Evolutionary conservation across 352 stramenopile species (phyloP), one percentile per base, ranked within the genome.

Genomic region (Pythium rishiriense): DNA sequence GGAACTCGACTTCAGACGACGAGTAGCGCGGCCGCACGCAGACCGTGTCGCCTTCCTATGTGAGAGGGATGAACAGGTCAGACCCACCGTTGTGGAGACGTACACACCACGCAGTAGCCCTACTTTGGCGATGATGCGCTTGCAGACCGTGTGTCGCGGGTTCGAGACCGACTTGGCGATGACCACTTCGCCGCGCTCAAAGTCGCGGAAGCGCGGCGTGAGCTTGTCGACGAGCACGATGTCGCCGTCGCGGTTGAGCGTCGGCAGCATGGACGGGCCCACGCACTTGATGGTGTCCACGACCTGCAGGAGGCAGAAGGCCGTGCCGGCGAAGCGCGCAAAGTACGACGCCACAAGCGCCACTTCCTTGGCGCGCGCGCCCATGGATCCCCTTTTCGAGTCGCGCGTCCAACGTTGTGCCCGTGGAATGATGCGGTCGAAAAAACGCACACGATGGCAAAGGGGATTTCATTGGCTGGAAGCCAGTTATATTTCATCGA

Each of bases 151-250:
- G 68, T 96, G 74, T 3, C 75, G 66, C 12, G 87, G 81, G 58
- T 97, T 94, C 35, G 84, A 93, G 17, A 94, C 74, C 5, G 89
- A 97, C 62, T 88, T 91, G 54, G 86, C 79, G 59, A 97, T 96
- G 26, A 97, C 87, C 19, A 97, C 80, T 46, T 97, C 90, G 49
- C 90, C 90, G 25, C 75, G 79, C 31, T 83, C 64, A 24, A 96
- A 74, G 47, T 62, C 65, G 39, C 81, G 79, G 57, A 95, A 70
- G 49, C 52, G 79, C 35, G 83, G 88, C 46, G 89, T 78, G 51
- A 97, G n/a, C 41, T 94, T 94, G 66, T 97, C 89, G 64, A 97
- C 76, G 45, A 97, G 72, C 63, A 97, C 79, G 49, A 97, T 93
- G 68, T 97, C 90, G 48, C 90, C 89, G 52, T 94, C 78, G 51